Conservation (phyloP, 2,329 filamentous ascomycete genomes). For the Orbilia blumenaviensis region DNA sequence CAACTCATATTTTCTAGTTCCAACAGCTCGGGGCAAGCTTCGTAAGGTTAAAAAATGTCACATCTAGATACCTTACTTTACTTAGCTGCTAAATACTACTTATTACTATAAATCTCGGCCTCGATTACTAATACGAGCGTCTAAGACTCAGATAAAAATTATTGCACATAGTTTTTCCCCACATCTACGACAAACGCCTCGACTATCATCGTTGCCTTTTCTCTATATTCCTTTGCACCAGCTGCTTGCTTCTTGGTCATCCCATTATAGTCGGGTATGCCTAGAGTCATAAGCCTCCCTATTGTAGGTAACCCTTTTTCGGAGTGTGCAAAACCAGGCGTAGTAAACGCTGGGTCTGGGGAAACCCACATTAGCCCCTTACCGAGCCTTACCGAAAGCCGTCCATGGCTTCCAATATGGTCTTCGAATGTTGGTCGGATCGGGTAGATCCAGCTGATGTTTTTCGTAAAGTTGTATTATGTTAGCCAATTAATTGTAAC, state of each 20-base stretch:
- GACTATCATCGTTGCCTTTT: slow-evolving; percentile 2
- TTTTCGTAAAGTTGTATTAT: not conserved
- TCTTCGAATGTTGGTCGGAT: not conserved
- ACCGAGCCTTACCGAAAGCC: not conserved
- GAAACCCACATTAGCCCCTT: slow-evolving; percentile 14
- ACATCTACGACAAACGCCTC: slow-evolving; percentile 37
- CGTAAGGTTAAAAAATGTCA: no score
- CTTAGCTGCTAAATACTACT: no score
- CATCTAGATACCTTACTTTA: no score
- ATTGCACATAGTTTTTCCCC: slow-evolving; percentile 10
- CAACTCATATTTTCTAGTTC: slow-evolving; percentile 20
- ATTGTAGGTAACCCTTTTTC: not conserved
- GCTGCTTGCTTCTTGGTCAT: slow-evolving; percentile 8
- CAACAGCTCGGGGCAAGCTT: no score
- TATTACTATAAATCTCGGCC: no score
- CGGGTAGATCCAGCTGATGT: slow-evolving; percentile 15
- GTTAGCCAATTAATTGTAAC: not conserved
- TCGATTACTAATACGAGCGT: no score
- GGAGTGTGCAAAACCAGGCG: slow-evolving; percentile 16
- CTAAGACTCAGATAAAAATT: not conserved
- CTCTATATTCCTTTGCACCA: not conserved
- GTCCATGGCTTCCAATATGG: not conserved
- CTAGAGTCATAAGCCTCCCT: slow-evolving; percentile 27
- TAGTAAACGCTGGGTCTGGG: slow-evolving; percentile 8
- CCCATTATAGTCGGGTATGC: slow-evolving; percentile 16